Evolutionary conservation across 2,329 filamentous ascomycete genomes (phyloP), one percentile per base, ranked within the genome.

Genomic region (Chaetoscypha palmicola): DNA sequence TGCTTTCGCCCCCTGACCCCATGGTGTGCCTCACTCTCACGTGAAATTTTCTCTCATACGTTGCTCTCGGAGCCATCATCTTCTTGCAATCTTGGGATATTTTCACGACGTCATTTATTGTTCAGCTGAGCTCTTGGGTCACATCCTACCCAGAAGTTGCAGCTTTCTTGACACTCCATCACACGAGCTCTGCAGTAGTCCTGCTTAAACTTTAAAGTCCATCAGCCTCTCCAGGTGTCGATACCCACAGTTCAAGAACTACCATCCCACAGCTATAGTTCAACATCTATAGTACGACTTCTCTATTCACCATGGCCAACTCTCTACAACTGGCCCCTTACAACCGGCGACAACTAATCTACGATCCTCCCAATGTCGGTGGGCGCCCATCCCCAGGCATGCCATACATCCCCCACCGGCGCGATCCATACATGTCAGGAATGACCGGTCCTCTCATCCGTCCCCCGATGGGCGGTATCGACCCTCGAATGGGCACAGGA

Each of bases 301-400:
- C 14, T 12, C 2, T 16, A 5, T 10, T 26, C 11, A 32, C 9
- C 10, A 41, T 41, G 38, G 17, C 38, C 9, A 28, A 28, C 26
- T 23, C 7, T 28, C 24, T 41, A 28, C 38, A 41, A 22, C 28
- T 41, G 14, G 30, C 28, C 12, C 19, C 38, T 9, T 41, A 33
- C 30, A 33, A 14, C 28, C 28, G 30, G 11, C 38, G 38, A 24
- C 28, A 22, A 20, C 11, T 9, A 23, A 19, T 23, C 21, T n/a
- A 5, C 20, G 37, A 7, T 14, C 23, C 17, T 12, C n/a, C n/a
- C n/a, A 10, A 14, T 8, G 19, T n/a, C 12, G 12, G 19, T 8
- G 21, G 21, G 8, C 17, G 11, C 37, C 22, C 12, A 14, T 30
- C 23, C 23, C 37, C 17, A 20, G 28, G 20, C 41, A 12, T 28